Conservation (phyloP, 495 filamentous ascomycete species). For the Diplogelasinospora grovesii region DNA sequence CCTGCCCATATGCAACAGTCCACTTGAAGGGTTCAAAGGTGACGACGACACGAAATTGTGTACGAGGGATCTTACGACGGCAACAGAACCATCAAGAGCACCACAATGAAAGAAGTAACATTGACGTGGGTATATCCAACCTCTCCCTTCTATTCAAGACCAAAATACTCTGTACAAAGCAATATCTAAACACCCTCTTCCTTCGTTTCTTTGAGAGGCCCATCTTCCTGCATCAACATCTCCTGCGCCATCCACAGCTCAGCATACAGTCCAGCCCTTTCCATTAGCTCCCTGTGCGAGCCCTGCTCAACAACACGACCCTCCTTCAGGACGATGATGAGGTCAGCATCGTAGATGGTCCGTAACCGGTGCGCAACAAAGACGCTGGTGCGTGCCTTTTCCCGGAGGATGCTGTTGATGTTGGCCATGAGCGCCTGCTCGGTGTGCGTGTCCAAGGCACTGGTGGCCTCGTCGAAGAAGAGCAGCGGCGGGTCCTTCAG, state of each 20-base stretch:
- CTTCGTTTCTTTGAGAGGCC: too few species aligned
- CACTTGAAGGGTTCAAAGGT: too few species aligned
- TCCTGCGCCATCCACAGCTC: constrained; percentile 66
- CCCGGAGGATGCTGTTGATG: constrained; percentile 87
- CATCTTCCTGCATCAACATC: constrained; percentile 18
- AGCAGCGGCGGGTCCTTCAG: constrained; percentile 88
- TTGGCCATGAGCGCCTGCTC: constrained; percentile 87
- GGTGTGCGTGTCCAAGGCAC: constrained; percentile 90
- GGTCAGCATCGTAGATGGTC: constrained; percentile 90
- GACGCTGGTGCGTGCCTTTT: constrained; percentile 82
- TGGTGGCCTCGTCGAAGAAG: constrained; percentile 98
- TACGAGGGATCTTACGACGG: too few species aligned
- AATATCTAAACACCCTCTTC: too few species aligned
- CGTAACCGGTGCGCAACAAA: constrained; percentile 90
- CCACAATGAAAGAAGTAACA: too few species aligned
- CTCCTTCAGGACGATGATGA: constrained; percentile 85
- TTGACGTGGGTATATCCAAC: too few species aligned
- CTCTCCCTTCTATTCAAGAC: too few species aligned
- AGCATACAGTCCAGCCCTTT: constrained; percentile 73
- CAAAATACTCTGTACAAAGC: too few species aligned
- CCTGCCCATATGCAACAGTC: too few species aligned
- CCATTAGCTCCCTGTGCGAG: constrained; percentile 77
- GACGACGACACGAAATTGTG: too few species aligned
- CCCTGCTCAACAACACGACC: constrained; percentile 80
- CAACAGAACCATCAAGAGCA: too few species aligned